Base-by-base conservation (phyloP, 768 basidiomycete genomes). In the Mycena galopus region DNA sequence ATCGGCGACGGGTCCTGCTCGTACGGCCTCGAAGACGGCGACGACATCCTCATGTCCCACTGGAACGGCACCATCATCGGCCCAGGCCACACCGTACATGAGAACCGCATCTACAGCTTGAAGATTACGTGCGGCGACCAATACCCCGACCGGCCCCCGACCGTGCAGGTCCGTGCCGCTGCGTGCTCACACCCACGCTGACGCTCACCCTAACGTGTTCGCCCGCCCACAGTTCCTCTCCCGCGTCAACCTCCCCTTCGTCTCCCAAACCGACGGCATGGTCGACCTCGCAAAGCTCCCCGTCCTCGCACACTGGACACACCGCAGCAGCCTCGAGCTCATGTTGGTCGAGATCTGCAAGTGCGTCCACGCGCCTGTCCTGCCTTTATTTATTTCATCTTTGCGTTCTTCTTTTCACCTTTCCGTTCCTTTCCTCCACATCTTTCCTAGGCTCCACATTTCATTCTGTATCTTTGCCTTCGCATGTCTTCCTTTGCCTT, bases 21-120 rank as follows among this genome's bases (percentile, higher is more conserved):
- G n/a, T 99, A 99, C 78, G 98, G 98, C 47, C 86, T 99, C 71
- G 95, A 96, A 84, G 96, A 98, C 82, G 84, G 92, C 77, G 97
- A 99, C 80, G 98, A 99, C 88, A 93, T 97, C 86, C 86, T 95
- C 86, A 98, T 99, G 97, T 93, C 90, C 84, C 88, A 95, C 82
- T 99, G 98, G 98, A 98, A 98, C 79, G 97, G 98, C 61, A 99
- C 98, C 25, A 97, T 99, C 86, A 96, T 99, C 73, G 98, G 98
- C 11, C 98, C 98, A 35, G 97, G 97, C 62, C 97, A 99, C 83
- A 97, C 96, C 27, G 96, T 97, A 5, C 96, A 98, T 83, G 97
- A 99, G 89, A 99, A 99, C 85, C 91, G 98, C 65, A 99, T 99
- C 84, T 99, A 98, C 89, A 93, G 92, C 62, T 89, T 99, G 78